Percentiles rank a stretch among this genome's conserved stretches.
Conservation (phyloP, 2,329 filamentous ascomycete species). For the Aspergillus sp. region DNA sequence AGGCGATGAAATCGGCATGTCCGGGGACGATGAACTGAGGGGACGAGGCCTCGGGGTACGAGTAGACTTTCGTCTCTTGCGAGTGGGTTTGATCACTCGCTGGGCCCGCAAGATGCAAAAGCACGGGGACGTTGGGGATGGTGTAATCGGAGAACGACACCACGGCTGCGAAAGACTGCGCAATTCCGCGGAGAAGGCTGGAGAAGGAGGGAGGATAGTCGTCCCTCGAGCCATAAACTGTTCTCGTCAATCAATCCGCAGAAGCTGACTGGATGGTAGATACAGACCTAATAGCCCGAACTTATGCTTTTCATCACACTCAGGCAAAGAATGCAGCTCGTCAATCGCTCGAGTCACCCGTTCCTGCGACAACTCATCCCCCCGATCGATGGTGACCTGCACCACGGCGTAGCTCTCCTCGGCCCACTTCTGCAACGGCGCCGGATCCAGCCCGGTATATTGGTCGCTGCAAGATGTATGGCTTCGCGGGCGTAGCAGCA, state of each 20-base stretch:
- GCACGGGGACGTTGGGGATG: background rate
- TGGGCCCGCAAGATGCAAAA: constrained; percentile 19
- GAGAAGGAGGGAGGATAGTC: constrained; percentile 22
- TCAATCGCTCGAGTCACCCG: constrained; percentile 12
- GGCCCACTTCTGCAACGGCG: constrained; percentile 65
- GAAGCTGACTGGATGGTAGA: background rate
- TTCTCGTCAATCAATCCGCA: background rate
- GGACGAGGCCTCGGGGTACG: constrained; percentile 48
- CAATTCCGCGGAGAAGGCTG: constrained; percentile 8
- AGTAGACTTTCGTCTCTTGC: constrained; percentile 26
- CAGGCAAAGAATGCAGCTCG: constrained; percentile 16
- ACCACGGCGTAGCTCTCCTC: constrained; percentile 68
- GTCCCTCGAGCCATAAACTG: constrained; percentile 27
- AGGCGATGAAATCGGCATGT: constrained; percentile 51
- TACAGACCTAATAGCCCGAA: constrained; percentile 24
- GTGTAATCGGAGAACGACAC: constrained; percentile 24
- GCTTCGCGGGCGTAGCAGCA: constrained; percentile 43
- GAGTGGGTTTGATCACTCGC: background rate
- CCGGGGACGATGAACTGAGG: constrained; percentile 52
- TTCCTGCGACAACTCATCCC: constrained; percentile 15
- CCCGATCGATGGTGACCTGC: constrained; percentile 43
- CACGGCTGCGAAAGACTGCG: constrained; percentile 6
- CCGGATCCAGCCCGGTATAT: constrained; percentile 50
- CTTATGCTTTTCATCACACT: constrained; percentile 25
- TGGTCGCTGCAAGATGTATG: constrained; percentile 26